A percentile compares a stretch with the other conserved stretches of the same genome.
These are phyloP conservation scores for Cladosporium sphaerospermum DNA, from an alignment of 2,329 filamentous ascomycete genomes.

Conservation along the genomic window DNA sequence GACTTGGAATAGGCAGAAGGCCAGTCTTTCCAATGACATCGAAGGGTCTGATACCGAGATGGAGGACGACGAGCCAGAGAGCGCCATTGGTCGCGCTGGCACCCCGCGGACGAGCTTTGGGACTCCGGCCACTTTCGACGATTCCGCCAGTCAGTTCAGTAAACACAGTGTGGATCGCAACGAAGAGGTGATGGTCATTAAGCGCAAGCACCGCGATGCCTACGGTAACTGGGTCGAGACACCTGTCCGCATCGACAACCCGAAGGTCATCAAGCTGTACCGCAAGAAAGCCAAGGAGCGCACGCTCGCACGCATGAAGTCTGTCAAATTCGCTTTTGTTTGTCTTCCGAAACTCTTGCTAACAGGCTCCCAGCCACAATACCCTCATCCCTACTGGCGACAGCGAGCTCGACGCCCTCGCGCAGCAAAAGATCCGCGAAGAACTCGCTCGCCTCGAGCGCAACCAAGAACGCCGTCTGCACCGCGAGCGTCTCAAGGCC, in stretches of 20 bases:
- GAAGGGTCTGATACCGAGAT: conserved; percentile 70
- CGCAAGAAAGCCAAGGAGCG: conserved; percentile 67
- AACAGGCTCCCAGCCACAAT: conserved; percentile 44
- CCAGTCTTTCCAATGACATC: conserved; percentile 65
- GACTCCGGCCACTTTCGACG: conserved; percentile 60
- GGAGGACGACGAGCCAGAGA: conserved; percentile 52
- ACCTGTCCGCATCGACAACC: conserved; percentile 46
- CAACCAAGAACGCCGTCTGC: conserved; percentile 84
- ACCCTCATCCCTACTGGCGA: conserved; percentile 61
- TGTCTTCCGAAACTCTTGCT: conserved; percentile 13
- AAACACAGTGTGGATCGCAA: conserved; percentile 43
- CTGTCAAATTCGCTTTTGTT: conserved; percentile 32
- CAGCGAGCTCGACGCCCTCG: conserved; percentile 56
- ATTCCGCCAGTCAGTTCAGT: conserved; percentile 55
- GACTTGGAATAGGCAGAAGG: conserved; percentile 86
- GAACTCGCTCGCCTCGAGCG: conserved; percentile 81
- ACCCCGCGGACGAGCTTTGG: conserved; percentile 63
- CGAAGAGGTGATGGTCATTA: conserved; percentile 67
- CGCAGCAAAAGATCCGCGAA: conserved; percentile 54
- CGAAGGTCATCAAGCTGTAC: conserved; percentile 84
- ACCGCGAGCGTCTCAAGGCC: conserved; percentile 83
- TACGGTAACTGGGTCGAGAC: conserved; percentile 48
- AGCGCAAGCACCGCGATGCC: conserved; percentile 58
- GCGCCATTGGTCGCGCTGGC: conserved; percentile 38
- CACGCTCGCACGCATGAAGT: conserved; percentile 68